These are phyloP conservation scores for Hyphopichia buzzinii DNA, from an alignment of 1,139 yeast genomes.

Conservation along the genomic window DNA sequence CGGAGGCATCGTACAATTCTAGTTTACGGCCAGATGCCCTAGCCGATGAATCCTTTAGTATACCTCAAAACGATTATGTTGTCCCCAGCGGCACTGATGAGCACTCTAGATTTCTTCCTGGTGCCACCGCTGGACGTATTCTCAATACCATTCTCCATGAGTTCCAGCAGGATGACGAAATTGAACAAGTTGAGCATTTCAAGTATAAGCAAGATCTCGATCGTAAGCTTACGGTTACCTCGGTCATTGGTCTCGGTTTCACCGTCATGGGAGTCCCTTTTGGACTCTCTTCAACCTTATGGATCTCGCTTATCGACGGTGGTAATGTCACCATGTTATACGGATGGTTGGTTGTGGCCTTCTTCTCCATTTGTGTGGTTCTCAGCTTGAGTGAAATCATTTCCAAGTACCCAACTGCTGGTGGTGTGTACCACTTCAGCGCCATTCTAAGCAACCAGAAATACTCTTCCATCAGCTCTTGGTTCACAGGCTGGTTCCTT, in stretches of 20 bases:
- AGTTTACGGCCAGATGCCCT: neutral
- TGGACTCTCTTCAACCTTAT: slow-evolving; percentile 68
- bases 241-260: slow-evolving; percentile 72
- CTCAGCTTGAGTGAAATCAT: slow-evolving; percentile 69
- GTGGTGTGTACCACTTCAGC: slow-evolving; percentile 73
- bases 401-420: slow-evolving; percentile 73
- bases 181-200: slow-evolving; percentile 65
- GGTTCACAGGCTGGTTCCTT: slow-evolving; percentile 78
- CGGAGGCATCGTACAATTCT: neutral
- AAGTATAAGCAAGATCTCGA: slow-evolving; percentile 68
- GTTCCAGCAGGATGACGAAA: slow-evolving; percentile 34
- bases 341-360: slow-evolving; percentile 66
- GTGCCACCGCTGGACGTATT: slow-evolving; percentile 19
- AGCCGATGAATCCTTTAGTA: neutral
- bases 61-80: neutral
- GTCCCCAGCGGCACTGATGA: neutral
- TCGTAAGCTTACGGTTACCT: slow-evolving; percentile 61
- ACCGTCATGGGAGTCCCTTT: slow-evolving; percentile 78
- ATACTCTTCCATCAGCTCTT: slow-evolving; percentile 55
- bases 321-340: slow-evolving; percentile 69
- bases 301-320: slow-evolving; percentile 68
- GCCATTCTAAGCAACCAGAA: slow-evolving; percentile 62
- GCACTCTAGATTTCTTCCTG: slow-evolving; percentile 5
- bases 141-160: slow-evolving; percentile 20
- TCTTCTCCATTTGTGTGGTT: slow-evolving; percentile 62